Conservation (phyloP, 2,329 filamentous ascomycete species). For the Moelleriella libera region DNA sequence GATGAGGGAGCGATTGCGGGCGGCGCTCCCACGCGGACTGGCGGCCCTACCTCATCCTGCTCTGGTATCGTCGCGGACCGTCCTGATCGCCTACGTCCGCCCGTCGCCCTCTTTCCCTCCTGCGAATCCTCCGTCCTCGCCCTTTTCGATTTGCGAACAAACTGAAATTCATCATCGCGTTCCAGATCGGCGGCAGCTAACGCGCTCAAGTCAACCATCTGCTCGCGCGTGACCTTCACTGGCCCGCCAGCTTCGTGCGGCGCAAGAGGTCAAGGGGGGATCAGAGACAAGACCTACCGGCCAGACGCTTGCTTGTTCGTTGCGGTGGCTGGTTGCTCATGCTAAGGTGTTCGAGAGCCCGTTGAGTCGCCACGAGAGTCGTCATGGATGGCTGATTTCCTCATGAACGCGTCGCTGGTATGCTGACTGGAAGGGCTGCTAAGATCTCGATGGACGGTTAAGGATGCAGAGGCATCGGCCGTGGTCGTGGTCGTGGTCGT, state of each 20-base stretch:
- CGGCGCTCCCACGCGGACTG: neutral
- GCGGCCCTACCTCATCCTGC: slow-evolving; percentile 21
- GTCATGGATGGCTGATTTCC: slow-evolving; percentile 46
- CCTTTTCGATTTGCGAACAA: slow-evolving; percentile 53
- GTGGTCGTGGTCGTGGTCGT: no score
- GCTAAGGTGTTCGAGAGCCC: slow-evolving; percentile 53
- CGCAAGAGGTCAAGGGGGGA: no score
- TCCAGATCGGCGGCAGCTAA: slow-evolving; percentile 40
- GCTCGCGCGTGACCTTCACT: neutral
- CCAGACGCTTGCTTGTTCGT: slow-evolving; percentile 50
- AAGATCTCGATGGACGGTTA: no score
- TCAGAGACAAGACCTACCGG: slow-evolving; percentile 32
- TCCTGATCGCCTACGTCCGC: neutral
- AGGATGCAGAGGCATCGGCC: no score
- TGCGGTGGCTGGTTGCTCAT: slow-evolving; percentile 52
- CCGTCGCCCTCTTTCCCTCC: slow-evolving; percentile 5
- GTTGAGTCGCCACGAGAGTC: slow-evolving; percentile 50
- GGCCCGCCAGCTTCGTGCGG: neutral
- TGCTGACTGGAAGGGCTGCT: no score
- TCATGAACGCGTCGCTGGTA: no score
- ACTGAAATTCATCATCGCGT: slow-evolving; percentile 64
- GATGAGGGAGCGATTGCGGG: neutral
- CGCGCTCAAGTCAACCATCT: neutral
- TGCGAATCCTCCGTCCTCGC: slow-evolving; percentile 41
- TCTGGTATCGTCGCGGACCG: no score